These are phyloP conservation scores for Clarireedia monteithiana DNA, from an alignment of 2,329 filamentous ascomycete genomes.

Conservation along the genomic window DNA sequence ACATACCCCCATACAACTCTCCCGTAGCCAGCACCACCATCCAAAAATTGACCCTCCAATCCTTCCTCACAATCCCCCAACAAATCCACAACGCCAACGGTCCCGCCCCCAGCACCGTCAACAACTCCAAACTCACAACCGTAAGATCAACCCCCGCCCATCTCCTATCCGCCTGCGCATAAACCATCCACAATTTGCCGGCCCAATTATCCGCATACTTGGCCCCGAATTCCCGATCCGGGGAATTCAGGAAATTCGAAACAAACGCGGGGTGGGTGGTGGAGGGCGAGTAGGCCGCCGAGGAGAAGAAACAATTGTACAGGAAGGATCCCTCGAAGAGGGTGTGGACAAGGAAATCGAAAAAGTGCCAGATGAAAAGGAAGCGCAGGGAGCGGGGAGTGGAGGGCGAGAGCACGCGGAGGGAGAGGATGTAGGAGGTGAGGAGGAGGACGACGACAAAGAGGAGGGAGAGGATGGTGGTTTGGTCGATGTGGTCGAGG, in stretches of 20 bases:
- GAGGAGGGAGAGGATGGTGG: slow-evolving; percentile 50
- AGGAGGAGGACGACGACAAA: slow-evolving; percentile 46
- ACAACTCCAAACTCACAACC: slow-evolving; percentile 56
- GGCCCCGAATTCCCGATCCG: slow-evolving; percentile 45
- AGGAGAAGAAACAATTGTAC: slow-evolving; percentile 86
- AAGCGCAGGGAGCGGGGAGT: slow-evolving; percentile 51
- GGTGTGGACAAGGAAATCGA: slow-evolving; percentile 87
- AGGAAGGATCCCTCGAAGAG: slow-evolving; percentile 86
- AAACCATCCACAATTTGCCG: slow-evolving; percentile 61
- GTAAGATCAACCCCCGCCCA: slow-evolving; percentile 57
- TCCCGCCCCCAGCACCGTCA: slow-evolving; percentile 57
- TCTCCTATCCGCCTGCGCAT: slow-evolving; percentile 53
- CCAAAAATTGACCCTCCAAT: slow-evolving; percentile 48
- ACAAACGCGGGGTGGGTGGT: slow-evolving; percentile 30
- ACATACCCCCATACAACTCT: slow-evolving; percentile 56
- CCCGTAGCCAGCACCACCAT: slow-evolving; percentile 59
- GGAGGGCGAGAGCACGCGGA: slow-evolving; percentile 30
- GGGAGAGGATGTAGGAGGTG: slow-evolving; percentile 43
- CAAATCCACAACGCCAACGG: slow-evolving; percentile 53
- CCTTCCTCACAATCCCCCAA: slow-evolving; percentile 49
- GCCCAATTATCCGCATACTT: slow-evolving; percentile 45
- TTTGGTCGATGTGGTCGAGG: slow-evolving; percentile 45
- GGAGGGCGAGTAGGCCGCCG: slow-evolving; percentile 32
- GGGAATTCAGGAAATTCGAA: slow-evolving; percentile 42
- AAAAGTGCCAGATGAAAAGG: slow-evolving; percentile 91